Conservation (phyloP, 176 grass and related monocot genomes). For the Carex parvula region DNA sequence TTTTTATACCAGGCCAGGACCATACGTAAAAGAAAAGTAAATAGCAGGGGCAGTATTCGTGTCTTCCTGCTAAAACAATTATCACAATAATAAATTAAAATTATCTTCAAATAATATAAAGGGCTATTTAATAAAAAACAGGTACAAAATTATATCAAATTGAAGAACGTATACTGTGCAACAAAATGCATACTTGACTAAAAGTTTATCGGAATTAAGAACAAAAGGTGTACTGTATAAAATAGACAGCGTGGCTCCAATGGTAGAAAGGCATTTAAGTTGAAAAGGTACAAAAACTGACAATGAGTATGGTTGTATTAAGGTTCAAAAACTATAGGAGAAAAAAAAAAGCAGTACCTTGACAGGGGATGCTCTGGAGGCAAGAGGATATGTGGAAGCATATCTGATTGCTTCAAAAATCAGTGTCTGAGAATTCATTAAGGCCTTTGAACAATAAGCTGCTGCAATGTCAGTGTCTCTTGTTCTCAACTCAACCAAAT, state of each 20-base stretch:
- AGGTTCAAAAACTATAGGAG: background rate
- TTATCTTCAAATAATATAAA: too few relatives aligned
- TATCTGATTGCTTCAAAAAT: too few relatives aligned
- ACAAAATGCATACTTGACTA: background rate
- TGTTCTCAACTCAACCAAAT: too few relatives aligned
- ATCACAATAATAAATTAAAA: background rate
- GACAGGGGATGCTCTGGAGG: conserved; percentile 8
- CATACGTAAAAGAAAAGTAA: background rate
- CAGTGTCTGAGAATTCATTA: too few relatives aligned
- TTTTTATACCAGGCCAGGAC: too few relatives aligned
- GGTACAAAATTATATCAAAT: background rate
- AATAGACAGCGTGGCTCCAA: background rate
- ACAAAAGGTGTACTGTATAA: background rate
- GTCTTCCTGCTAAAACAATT: background rate
- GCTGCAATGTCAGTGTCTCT: too few relatives aligned
- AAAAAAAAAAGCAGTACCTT: conserved; percentile 15
- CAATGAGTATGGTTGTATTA: background rate
- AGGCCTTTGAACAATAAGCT: too few relatives aligned
- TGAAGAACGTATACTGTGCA: background rate
- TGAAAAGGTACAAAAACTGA: background rate
- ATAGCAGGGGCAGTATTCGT: background rate
- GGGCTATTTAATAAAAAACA: too few relatives aligned
- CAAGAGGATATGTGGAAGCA: too few relatives aligned
- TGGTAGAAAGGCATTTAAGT: background rate
- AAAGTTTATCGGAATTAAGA: background rate